These are phyloP conservation scores for Clausena lansium DNA, from an alignment of 345 rosid species.

Conservation along the genomic window DNA sequence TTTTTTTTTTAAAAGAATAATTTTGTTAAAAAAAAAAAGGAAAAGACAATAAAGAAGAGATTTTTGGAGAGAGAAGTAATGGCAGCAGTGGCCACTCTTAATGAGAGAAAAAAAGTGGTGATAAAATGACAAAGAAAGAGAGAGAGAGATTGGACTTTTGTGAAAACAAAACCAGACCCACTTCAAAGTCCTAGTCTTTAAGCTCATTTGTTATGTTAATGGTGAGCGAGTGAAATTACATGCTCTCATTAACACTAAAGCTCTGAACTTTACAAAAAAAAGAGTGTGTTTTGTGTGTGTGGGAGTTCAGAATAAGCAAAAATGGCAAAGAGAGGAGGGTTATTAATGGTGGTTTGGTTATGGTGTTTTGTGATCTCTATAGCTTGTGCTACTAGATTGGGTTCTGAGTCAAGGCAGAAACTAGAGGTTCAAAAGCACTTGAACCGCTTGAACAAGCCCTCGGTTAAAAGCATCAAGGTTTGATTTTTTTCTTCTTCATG, in stretches of 20 bases:
- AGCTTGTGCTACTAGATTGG: slow-evolving; percentile 58
- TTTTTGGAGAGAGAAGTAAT: background rate
- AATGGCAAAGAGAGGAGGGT: slow-evolving; percentile 24
- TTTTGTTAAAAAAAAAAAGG: background rate
- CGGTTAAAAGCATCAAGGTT: slow-evolving; percentile 80
- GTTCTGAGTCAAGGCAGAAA: slow-evolving; percentile 57
- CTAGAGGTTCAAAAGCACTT: slow-evolving; percentile 78
- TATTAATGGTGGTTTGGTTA: slow-evolving; percentile 38
- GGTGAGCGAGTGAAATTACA: background rate
- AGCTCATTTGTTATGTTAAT: slow-evolving; percentile 12
- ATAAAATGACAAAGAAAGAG: slow-evolving; percentile 23
- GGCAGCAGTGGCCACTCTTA: background rate
- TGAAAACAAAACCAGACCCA: slow-evolving; percentile 30
- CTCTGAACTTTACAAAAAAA: slow-evolving; percentile 11
- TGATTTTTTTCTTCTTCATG: background rate
- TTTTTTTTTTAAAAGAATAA: background rate
- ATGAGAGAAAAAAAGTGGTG: slow-evolving; percentile 17
- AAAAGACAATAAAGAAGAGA: background rate
- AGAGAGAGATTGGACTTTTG: slow-evolving; percentile 33
- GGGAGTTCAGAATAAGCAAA: slow-evolving; percentile 27
- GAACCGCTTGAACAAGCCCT: slow-evolving; percentile 84
- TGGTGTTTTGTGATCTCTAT: slow-evolving; percentile 39
- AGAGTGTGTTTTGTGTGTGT: background rate
- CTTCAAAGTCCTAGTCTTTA: slow-evolving; percentile 28
- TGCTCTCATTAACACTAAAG: slow-evolving; percentile 4